These are phyloP conservation scores for Cephalotrichum gorgonifer DNA, from an alignment of 2,329 filamentous ascomycete species.

Conservation along the genomic window DNA sequence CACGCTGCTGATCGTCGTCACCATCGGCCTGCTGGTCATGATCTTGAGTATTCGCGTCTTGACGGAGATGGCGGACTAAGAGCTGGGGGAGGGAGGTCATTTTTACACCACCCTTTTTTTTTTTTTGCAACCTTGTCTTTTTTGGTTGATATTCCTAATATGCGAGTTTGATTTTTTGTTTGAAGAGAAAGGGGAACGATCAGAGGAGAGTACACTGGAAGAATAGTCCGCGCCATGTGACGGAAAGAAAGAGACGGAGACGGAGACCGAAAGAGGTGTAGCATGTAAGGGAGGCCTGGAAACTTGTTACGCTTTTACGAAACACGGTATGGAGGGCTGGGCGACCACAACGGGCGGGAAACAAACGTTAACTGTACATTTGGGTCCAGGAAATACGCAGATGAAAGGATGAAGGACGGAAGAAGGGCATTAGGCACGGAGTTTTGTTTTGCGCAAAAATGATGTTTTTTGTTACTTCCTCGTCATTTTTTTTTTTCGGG, in stretches of 20 bases:
- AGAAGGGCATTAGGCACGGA: constrained; percentile 1
- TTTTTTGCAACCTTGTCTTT: neutral
- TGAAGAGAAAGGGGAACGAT: no score
- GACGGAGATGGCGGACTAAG: constrained; percentile 38
- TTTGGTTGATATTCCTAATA: no score
- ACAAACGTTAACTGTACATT: neutral
- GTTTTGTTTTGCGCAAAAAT: neutral
- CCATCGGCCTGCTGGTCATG: constrained; percentile 91
- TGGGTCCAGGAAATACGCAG: neutral
- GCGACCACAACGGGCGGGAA: no score
- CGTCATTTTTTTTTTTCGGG: neutral
- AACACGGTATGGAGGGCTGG: no score
- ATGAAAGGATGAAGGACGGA: neutral
- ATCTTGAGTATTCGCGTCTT: constrained; percentile 85
- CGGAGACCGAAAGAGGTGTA: neutral
- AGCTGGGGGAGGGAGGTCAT: neutral
- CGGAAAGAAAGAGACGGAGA: constrained; percentile 7
- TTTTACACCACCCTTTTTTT: no score
- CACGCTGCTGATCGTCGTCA: constrained; percentile 84
- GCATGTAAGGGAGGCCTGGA: neutral
- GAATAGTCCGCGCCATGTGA: no score
- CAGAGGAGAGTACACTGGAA: no score
- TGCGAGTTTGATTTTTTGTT: no score
- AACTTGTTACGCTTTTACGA: no score
- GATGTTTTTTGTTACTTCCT: neutral